Conservation (phyloP, 306 rosid species). For the Medicago arabica region DNA sequence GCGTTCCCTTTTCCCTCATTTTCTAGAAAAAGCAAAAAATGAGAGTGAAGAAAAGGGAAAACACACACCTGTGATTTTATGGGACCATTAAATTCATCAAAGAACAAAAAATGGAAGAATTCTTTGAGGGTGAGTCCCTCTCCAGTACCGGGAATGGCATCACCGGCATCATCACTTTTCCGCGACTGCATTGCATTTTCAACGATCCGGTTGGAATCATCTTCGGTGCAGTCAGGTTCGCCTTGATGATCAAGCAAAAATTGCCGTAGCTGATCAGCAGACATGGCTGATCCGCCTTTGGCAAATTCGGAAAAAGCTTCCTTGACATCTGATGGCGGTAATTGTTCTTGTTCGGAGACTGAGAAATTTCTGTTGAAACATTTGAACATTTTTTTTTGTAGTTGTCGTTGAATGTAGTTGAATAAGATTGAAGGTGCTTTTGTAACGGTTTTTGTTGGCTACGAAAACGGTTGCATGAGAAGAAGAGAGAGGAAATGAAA, state of each 20-base stretch:
- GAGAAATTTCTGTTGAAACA: conserved; percentile 67
- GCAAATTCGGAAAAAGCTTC: conserved; percentile 55
- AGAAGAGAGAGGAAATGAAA: not conserved
- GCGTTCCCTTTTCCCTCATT: not conserved
- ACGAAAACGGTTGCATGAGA: not conserved
- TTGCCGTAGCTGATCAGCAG: conserved; percentile 57
- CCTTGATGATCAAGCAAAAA: conserved; percentile 65
- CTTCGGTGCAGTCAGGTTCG: conserved; percentile 46
- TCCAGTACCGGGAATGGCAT: not conserved
- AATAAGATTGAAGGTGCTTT: conserved; percentile 3
- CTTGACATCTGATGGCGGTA: conserved; percentile 69
- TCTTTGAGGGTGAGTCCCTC: conserved; percentile 57
- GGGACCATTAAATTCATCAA: conserved; percentile 65
- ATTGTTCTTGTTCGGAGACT: conserved; percentile 50
- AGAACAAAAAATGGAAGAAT: conserved; percentile 63
- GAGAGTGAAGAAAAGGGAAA: too few species aligned
- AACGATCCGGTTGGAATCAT: conserved; percentile 51
- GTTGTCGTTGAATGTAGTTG: conserved; percentile 44
- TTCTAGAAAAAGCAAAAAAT: not conserved
- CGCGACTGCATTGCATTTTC: conserved; percentile 43
- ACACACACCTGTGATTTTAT: conserved; percentile 60
- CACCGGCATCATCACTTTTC: not conserved
- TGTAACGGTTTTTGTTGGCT: conserved; percentile 15
- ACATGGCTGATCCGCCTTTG: conserved; percentile 46
- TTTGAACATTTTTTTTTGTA: conserved; percentile 74